phyloP scores from a whole-genome alignment of 2,329 filamentous ascomycete species.

The Fusarium sublunatum region DNA sequence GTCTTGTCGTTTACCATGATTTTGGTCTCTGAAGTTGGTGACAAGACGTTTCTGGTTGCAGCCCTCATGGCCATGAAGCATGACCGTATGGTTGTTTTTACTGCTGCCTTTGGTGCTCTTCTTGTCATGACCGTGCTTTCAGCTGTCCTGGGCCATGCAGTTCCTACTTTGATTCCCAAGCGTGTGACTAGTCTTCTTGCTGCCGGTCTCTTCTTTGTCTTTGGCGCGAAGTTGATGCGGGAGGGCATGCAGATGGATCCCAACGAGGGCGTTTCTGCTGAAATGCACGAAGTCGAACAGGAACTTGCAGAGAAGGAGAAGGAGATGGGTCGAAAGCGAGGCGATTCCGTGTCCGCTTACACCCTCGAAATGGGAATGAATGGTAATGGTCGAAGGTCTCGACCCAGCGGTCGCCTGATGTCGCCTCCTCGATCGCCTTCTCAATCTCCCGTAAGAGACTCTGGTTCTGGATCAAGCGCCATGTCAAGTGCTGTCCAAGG shows the following conservation, averaged over 20 bases:
- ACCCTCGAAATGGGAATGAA: conserved; percentile 80
- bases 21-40: conserved; percentile 93
- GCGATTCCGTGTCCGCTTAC: conserved; percentile 77
- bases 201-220: conserved; percentile 86
- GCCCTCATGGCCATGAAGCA: conserved; percentile 99
- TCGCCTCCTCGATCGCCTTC: conserved; percentile 84
- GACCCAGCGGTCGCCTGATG: conserved; percentile 80
- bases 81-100: conserved; percentile 90
- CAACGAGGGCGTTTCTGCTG: conserved; percentile 91
- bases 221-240: conserved; percentile 83
- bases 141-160: conserved; percentile 89
- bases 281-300: conserved; percentile 97
- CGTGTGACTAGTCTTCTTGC: conserved; percentile 90
- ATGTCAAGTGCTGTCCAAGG: conserved; percentile 65
- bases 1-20: conserved; percentile 97
- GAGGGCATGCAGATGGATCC: conserved; percentile 91
- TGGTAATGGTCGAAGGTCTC: conserved; percentile 70
- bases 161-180: conserved; percentile 90
- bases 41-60: conserved; percentile 98
- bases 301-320: conserved; percentile 95
- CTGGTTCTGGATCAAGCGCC: conserved; percentile 58
- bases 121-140: conserved; percentile 96
- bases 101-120: conserved; percentile 90
- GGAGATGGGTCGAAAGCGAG: conserved; percentile 71
- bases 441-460: conserved; percentile 74